Conservation (phyloP, 2,329 filamentous ascomycete species). For the Acrodontium crateriforme region DNA sequence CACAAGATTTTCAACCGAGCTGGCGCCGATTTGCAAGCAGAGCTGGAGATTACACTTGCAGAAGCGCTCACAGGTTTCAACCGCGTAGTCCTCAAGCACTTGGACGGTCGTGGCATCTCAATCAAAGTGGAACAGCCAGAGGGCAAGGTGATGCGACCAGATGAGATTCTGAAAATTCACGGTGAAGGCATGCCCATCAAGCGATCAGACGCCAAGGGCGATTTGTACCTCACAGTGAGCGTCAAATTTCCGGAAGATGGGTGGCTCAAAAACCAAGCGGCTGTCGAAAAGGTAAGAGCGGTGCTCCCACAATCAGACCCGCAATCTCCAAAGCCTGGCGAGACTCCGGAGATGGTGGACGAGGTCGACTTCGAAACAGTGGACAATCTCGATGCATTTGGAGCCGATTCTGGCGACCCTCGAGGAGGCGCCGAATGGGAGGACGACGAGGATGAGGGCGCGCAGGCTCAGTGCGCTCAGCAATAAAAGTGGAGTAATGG, state of each 20-base stretch:
- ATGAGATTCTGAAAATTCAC: conserved; percentile 68
- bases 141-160: conserved; percentile 70
- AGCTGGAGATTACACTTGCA: conserved; percentile 64
- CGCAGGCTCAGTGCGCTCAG: conserved; percentile 44
- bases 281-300: conserved; percentile 56
- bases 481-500: conserved; percentile 5
- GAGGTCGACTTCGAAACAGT: conserved; percentile 80
- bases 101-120: conserved; percentile 82
- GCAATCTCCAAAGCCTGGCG: conserved; percentile 32
- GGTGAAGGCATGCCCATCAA: conserved; percentile 95
- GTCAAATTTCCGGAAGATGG: conserved; percentile 79
- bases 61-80: conserved; percentile 85
- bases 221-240: conserved; percentile 75
- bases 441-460: conserved; percentile 52
- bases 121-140: conserved; percentile 55
- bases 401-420: conserved; percentile 55
- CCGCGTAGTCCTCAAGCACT: conserved; percentile 76
- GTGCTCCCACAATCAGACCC: conserved; percentile 48
- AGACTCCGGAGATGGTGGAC: conserved; percentile 60
- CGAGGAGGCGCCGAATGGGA: conserved; percentile 56
- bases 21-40: conserved; percentile 70
- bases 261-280: conserved; percentile 59
- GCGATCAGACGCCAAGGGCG: conserved; percentile 67
- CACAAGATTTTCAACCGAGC: conserved; percentile 73
- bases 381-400: conserved; percentile 73